A percentile compares a stretch with the other conserved stretches of the same genome.
Conservation (phyloP, 257 asterid species). For the Gentiana macrophylla region DNA sequence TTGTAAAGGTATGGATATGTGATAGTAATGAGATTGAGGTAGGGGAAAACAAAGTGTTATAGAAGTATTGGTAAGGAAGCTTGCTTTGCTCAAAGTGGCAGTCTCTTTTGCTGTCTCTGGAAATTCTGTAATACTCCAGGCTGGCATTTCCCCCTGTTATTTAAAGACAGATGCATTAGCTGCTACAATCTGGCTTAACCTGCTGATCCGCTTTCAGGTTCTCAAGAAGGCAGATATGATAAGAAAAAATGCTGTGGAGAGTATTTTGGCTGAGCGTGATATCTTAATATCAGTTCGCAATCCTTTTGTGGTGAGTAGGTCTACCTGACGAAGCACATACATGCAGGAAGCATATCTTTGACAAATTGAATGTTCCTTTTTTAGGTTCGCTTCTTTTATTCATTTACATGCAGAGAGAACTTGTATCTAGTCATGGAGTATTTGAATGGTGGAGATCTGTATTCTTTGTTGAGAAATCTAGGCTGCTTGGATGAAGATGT, state of each 20-base stretch:
- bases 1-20: too few species aligned
- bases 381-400: conserved; percentile 96
- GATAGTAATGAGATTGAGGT: too few species aligned
- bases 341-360: conserved; percentile 12
- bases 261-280: conserved; percentile 98
- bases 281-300: conserved; percentile 95
- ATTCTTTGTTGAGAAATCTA: conserved; percentile 88
- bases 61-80: too few species aligned
- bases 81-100: too few species aligned
- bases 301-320: conserved; percentile 94
- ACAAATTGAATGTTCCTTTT: conserved; percentile 18
- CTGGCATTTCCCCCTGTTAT: too few species aligned
- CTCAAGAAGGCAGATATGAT: conserved; percentile 98
- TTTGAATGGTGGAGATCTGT: conserved; percentile 98
- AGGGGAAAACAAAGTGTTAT: too few species aligned
- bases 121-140: too few species aligned
- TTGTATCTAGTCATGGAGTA: conserved; percentile 99
- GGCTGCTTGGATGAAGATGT: conserved; percentile 99
- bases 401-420: conserved; percentile 98
- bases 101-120: too few species aligned
- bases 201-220: conserved; percentile 42
- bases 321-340: conserved; percentile 15
- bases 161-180: too few species aligned
- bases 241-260: conserved; percentile 97
- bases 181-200: not conserved